These are phyloP conservation scores for Citrullus mucosospermus DNA, from an alignment of 306 rosid genomes.

Conservation along the genomic window DNA sequence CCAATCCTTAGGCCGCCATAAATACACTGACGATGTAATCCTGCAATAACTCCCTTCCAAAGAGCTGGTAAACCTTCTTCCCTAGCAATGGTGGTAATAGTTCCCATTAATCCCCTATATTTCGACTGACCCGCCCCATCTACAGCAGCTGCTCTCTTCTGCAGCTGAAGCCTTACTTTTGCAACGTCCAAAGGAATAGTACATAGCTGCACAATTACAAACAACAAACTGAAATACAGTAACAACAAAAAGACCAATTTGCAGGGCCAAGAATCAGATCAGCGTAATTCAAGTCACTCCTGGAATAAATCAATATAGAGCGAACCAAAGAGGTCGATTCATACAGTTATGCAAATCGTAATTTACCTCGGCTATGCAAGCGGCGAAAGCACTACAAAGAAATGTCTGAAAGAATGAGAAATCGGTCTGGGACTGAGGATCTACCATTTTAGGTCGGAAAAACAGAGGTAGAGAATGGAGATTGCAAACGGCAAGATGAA, in stretches of 20 bases:
- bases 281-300: not conserved
- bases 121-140: slow-evolving; percentile 44
- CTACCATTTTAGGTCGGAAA: slow-evolving; percentile 38
- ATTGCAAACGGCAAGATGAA: slow-evolving; percentile 4
- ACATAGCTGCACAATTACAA: slow-evolving; percentile 43
- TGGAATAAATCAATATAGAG: not conserved
- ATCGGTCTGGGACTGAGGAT: slow-evolving; percentile 54
- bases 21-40: slow-evolving; percentile 86
- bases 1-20: slow-evolving; percentile 98
- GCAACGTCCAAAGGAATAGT: slow-evolving; percentile 94
- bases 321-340: not conserved
- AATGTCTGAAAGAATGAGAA: slow-evolving; percentile 59
- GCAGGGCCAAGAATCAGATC: not conserved
- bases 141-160: slow-evolving; percentile 37
- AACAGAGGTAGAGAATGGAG: not conserved
- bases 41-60: slow-evolving; percentile 93
- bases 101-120: slow-evolving; percentile 66
- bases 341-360: not conserved
- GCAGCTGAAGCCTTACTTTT: slow-evolving; percentile 96
- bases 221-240: not conserved
- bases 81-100: slow-evolving; percentile 67
- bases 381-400: slow-evolving; percentile 88
- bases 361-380: slow-evolving; percentile 85
- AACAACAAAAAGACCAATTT: not conserved
- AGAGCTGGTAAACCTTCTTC: slow-evolving; percentile 85